A percentile compares a stretch with the other conserved stretches of the same genome.
Evolutionary conservation across 2,329 filamentous ascomycete genomes (phyloP).

Genomic region (Aureobasidium leucospermi): DNA sequence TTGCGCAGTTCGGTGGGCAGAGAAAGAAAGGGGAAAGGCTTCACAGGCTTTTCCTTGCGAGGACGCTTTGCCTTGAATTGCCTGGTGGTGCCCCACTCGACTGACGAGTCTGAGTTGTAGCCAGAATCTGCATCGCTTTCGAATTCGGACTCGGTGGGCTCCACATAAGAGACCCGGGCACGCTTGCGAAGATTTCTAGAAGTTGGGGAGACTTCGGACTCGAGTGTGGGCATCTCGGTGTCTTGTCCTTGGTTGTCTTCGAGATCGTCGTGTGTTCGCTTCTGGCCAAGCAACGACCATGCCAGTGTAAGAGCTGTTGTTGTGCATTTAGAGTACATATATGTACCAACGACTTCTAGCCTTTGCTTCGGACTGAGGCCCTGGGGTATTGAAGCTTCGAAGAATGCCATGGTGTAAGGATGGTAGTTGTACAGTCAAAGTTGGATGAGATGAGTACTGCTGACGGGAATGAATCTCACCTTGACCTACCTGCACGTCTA

Average conservation of each 20-base stretch:
- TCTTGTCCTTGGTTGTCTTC: not conserved
- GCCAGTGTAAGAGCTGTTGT: not conserved
- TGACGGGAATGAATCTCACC: not conserved
- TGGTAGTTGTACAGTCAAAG: not conserved
- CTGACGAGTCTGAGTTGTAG: not conserved
- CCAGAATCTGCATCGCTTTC: slow-evolving; percentile 2
- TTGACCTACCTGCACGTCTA: not conserved
- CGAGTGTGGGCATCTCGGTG: not conserved
- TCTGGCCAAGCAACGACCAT: not conserved
- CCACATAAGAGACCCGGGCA: not conserved
- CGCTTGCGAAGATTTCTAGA: not conserved
- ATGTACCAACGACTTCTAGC: not conserved
- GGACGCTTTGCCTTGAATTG: not conserved
- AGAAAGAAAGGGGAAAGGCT: slow-evolving; percentile 1
- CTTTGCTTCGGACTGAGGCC: not conserved
- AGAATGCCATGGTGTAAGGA: not conserved
- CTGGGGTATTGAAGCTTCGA: not conserved
- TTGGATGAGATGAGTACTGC: not conserved
- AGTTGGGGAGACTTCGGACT: not conserved
- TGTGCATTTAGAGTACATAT: not conserved
- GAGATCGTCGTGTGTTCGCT: not conserved
- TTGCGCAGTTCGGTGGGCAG: slow-evolving; percentile 16
- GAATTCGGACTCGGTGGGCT: not conserved
- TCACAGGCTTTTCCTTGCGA: not conserved
- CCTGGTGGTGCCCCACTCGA: not conserved